These are phyloP conservation scores for Drechslerella stenobrocha DNA, from an alignment of 2,329 filamentous ascomycete species.

Conservation along the genomic window DNA sequence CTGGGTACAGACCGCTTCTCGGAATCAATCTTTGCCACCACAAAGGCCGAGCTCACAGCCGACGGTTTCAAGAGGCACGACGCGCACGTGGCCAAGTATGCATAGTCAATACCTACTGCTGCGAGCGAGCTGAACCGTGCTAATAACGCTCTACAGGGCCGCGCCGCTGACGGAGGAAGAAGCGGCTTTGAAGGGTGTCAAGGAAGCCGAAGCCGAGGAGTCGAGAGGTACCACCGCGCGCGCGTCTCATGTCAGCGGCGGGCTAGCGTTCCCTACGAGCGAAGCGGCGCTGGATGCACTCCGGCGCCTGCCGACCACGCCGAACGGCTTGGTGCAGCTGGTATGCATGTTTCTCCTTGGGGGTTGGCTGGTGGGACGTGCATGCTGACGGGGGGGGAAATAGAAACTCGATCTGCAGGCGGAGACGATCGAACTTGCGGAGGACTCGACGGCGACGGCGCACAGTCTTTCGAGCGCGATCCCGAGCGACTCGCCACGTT, in stretches of 20 bases:
- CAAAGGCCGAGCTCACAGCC: constrained; percentile 68
- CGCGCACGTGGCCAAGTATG: constrained; percentile 61
- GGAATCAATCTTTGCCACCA: constrained; percentile 74
- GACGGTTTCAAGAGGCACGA: constrained; percentile 74
- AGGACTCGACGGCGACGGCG: constrained; percentile 62
- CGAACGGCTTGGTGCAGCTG: constrained; percentile 66
- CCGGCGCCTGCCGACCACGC: constrained; percentile 62
- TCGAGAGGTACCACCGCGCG: constrained; percentile 67
- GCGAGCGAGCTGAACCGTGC: not conserved
- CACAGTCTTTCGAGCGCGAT: constrained; percentile 65
- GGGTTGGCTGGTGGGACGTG: not conserved
- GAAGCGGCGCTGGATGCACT: constrained; percentile 69
- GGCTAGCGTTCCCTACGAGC: constrained; percentile 64
- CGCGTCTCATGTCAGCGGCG: constrained; percentile 60
- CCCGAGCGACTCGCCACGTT: constrained; percentile 70
- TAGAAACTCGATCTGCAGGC: constrained; percentile 72
- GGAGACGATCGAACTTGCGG: constrained; percentile 69
- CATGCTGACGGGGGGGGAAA: constrained; percentile 1
- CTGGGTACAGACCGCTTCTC: constrained; percentile 77
- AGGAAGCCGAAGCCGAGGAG: constrained; percentile 73
- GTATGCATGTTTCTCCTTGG: constrained; percentile 58
- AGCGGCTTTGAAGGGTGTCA: constrained; percentile 70
- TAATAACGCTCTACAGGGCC: constrained; percentile 49
- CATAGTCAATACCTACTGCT: not conserved
- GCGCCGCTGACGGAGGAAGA: constrained; percentile 81